Evolutionary conservation across 2,329 filamentous ascomycete species (phyloP), one percentile per base, ranked within the genome.

Genomic region (Alternaria sp.): DNA sequence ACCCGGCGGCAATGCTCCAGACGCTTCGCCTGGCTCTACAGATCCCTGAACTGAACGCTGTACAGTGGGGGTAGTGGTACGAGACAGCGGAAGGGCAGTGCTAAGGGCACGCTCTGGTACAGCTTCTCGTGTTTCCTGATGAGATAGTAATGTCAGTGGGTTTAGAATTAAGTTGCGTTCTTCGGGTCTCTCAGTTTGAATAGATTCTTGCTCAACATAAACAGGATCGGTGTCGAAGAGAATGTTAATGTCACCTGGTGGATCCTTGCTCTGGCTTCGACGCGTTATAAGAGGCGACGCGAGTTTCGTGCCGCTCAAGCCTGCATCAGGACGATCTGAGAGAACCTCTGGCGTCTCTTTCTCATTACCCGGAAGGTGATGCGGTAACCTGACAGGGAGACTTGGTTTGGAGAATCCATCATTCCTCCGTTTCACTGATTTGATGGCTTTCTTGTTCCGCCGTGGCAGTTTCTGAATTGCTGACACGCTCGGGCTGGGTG

Each of bases 401-500:
- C 28, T 18, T 48, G 54, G 3, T 34, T 34, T 38, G 43, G 49
- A 26, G 22, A n/a, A 7, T 30, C 18, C 36, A 47, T 41, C 44
- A 36, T 41, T 47, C 3, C 39, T 39, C 43, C 47, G 30, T 32
- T 34, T 60, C 4, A 49, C 54, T 20, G 61, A 52, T 51, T 63
- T 61, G 41, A 63, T 54, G 22, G 51, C 61, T 44, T 43, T 55
- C n/a, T 48, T 22, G 26, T 54, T 61, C n/a, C 43, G 36, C n/a
- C 43, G 36, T 18, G 26, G 46, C 28, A 30, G 7, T 42, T 24
- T 47, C 26, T 36, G 16, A 14, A 38, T 24, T 11, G 47, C 48
- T 22, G 54, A n/a, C 53, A 36, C 38, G 20, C 22, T 24, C n/a
- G 38, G 11, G 18, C 24, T 28, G 18, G 12, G 38, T 14, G 38